Base-by-base conservation (phyloP, 179 eudicot genomes). In the Patellifolia procumbens region DNA sequence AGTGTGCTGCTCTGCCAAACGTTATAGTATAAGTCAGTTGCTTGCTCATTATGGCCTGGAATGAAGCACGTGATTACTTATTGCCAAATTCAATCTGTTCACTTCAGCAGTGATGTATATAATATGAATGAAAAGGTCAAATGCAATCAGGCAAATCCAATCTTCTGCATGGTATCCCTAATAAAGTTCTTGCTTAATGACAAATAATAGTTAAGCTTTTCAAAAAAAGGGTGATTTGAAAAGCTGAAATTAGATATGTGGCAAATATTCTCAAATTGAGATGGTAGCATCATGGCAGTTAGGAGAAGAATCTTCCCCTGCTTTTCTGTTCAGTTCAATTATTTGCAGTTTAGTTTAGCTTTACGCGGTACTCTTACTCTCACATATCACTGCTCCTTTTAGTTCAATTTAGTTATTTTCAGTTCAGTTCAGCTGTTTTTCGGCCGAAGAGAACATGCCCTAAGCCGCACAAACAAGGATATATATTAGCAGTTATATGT, bases 31-130 rank as follows among this genome's bases (percentile, higher is more conserved):
- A 24, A 17, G 49, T 66, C 32, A 66, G 39, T n/a, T 39, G 48
- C 68, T 37, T 39, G 70, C 70, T 65, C 16, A 61, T 42, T 61
- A 31, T 51, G 56, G 15, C 56, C n/a, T 13, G 56, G 56, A 51
- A 61, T 61, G 15, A 7, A 31, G 5, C 29, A 2, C 2, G 39
- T 66, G 49, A n/a, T 66, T n/a, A 66, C 29, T 37, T 20, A 7
- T 37, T 66, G 31, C 31, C 29, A 39, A 31, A 66, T 1, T 20
- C 5, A n/a, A 37, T 66, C 0, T 16, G 1, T 10, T 28, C n/a
- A 39, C 19, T 37, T 66, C 51, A 7, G 5, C 7, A 17, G 75
- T 24, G 56, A 17, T 56, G 32, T 7, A 34, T 29, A 16, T 53
- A 11, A 53, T 48, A 69, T 45, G 39, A 10, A 56, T 51, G 31